Conservation (phyloP, 371 early-diverging fungal species). For the Haplosporangium sp. region DNA sequence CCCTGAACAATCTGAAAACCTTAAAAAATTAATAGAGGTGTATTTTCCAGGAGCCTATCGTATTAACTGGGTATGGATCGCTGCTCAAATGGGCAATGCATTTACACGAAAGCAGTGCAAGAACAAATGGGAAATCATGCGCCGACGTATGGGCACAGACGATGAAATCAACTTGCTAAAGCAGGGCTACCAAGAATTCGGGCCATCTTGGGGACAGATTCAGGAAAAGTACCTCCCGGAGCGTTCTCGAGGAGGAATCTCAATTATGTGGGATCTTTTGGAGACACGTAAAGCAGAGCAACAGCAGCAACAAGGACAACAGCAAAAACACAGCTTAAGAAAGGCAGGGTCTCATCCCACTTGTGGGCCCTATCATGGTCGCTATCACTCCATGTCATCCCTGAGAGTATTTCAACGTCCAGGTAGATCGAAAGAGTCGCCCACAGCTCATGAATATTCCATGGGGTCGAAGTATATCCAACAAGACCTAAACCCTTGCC, state of each 20-base stretch:
- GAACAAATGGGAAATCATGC: slow-evolving; percentile 56
- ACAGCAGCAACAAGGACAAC: not conserved
- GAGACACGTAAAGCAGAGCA: slow-evolving; percentile 39
- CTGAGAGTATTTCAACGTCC: slow-evolving; percentile 3
- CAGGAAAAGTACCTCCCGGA: slow-evolving; percentile 50
- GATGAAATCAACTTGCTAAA: slow-evolving; percentile 41
- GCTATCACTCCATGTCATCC: slow-evolving; percentile 15
- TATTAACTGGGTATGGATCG: slow-evolving; percentile 56
- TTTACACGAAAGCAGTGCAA: slow-evolving; percentile 53
- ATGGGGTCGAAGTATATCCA: slow-evolving; percentile 1
- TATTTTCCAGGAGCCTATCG: slow-evolving; percentile 48
- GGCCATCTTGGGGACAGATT: slow-evolving; percentile 50
- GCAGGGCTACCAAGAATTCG: slow-evolving; percentile 42
- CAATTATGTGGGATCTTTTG: slow-evolving; percentile 44
- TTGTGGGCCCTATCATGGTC: slow-evolving; percentile 1
- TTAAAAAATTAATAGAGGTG: slow-evolving; percentile 44
- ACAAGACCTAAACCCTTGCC: not conserved
- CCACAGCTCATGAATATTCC: not conserved
- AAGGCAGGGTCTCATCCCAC: not conserved
- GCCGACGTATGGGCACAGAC: slow-evolving; percentile 45
- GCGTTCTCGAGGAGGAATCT: slow-evolving; percentile 34
- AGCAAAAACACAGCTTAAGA: not conserved
- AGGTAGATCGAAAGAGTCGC: not conserved
- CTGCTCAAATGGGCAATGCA: slow-evolving; percentile 48
- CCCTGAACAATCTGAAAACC: slow-evolving; percentile 41